Base-by-base conservation (phyloP, 176 grass and related monocot genomes). In the Rhynchospora pubera region DNA sequence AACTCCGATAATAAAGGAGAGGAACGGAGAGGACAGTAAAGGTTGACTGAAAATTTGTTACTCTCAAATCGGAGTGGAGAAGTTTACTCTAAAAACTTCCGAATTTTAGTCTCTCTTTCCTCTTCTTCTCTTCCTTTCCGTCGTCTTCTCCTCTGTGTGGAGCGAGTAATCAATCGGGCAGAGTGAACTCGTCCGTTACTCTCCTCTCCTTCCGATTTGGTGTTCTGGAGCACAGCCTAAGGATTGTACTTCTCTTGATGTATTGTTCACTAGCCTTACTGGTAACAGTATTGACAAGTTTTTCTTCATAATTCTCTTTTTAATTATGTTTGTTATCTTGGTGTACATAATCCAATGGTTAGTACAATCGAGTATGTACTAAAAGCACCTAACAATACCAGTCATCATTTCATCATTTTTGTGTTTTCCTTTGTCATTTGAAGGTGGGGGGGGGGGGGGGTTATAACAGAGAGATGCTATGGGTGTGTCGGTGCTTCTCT, bases 381-480 rank as follows among this genome's bases (percentile, higher is more conserved):
- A 34, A 34, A 4, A 26, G 19, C 70, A 74, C 70, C n/a, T 44
- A 50, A 6, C 9, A 24, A 45, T 24, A 52, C 2, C n/a, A 24
- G 9, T 12, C 12, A 52, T 12, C 51, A 74, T 26, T 24, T 74
- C 1, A 74, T 74, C 19, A 5, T 74, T 74, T 74, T 69, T 13
- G 51, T 51, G 24, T 44, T 18, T 74, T 57, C 8, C 60, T 61
- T 10, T 83, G 22, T 48, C 9, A 83, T 89, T 12, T 86, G 47
- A 55, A 94, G 95, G 87, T n/a, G n/a, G n/a, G n/a, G n/a, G n/a
- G n/a, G n/a, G n/a, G n/a, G 85, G 73, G 90, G 95, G 83, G 90
- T 98, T 8, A 93, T 98, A 79, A 87, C 79, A 9, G 87, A 98
- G 23, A 70, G 92, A 45, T 98, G 95, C 73, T 98, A 98, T 72